phyloP scores from a whole-genome alignment of 139 green algal genomes.

The Chlamydomonas sp. region DNA sequence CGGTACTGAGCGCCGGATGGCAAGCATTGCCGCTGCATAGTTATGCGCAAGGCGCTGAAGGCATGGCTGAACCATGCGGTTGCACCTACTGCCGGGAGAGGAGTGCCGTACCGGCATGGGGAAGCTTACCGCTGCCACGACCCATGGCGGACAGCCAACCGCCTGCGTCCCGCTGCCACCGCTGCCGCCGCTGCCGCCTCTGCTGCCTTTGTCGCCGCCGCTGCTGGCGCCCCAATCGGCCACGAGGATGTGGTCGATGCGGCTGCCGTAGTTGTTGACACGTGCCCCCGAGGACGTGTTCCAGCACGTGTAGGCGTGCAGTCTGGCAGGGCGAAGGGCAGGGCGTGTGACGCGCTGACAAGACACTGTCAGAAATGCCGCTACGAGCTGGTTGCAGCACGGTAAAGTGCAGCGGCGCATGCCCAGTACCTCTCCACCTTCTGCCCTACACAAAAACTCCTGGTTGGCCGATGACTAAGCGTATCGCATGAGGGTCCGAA shows the following conservation, averaged over 20 bases:
- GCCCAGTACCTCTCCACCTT: no score
- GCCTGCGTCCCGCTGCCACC: background rate
- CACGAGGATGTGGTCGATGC: constrained; percentile 83
- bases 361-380: background rate
- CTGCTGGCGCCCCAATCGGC: constrained; percentile 24
- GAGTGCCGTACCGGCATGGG: no score
- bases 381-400: background rate
- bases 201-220: background rate
- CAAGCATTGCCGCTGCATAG: no score
- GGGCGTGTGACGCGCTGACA: background rate
- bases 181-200: background rate
- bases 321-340: constrained; percentile 30
- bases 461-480: no score
- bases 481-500: background rate
- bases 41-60: no score
- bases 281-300: constrained; percentile 65
- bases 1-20: no score
- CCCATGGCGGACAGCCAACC: background rate
- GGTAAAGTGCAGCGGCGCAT: background rate
- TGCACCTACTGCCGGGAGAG: no score
- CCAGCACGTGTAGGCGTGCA: constrained; percentile 85
- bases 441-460: no score
- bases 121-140: constrained; percentile 33
- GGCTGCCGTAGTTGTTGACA: constrained; percentile 81
- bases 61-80: no score